These are phyloP conservation scores for Colletotrichum orchidophilum DNA, from an alignment of 2,329 filamentous ascomycete genomes.

Conservation along the genomic window DNA sequence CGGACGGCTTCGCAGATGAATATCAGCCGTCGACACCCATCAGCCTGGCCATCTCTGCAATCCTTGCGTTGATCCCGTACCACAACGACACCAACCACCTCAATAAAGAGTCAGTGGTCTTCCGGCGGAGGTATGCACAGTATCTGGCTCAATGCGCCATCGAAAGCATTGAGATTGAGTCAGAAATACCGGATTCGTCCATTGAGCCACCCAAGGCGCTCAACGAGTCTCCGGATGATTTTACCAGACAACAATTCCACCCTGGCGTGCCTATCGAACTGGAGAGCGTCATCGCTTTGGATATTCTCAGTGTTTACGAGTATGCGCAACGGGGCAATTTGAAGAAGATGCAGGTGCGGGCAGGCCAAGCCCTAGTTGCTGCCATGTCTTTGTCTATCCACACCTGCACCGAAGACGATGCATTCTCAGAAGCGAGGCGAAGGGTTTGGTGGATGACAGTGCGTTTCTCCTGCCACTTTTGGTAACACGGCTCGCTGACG, in stretches of 20 bases:
- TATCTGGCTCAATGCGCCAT: slow-evolving; percentile 57
- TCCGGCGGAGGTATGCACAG: slow-evolving; percentile 58
- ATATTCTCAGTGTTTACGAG: slow-evolving; percentile 61
- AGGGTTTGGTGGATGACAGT: slow-evolving; percentile 64
- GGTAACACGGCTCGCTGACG: background rate
- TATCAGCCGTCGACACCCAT: slow-evolving; percentile 54
- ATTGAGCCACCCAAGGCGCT: slow-evolving; percentile 55
- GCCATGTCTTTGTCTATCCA: slow-evolving; percentile 58
- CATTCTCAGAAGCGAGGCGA: slow-evolving; percentile 55
- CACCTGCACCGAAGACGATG: slow-evolving; percentile 47
- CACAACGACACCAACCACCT: slow-evolving; percentile 49
- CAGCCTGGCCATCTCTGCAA: slow-evolving; percentile 56
- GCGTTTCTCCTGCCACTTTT: slow-evolving; percentile 23
- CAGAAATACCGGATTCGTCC: slow-evolving; percentile 56
- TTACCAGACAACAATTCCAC: slow-evolving; percentile 53
- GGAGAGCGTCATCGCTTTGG: slow-evolving; percentile 57
- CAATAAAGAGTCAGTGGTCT: slow-evolving; percentile 50
- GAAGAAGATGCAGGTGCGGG: slow-evolving; percentile 59
- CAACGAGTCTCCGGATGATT: slow-evolving; percentile 44
- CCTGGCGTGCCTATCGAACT: slow-evolving; percentile 53
- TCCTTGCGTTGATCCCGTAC: slow-evolving; percentile 58
- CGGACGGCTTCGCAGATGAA: slow-evolving; percentile 43
- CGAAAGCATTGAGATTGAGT: slow-evolving; percentile 58
- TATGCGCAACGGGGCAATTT: slow-evolving; percentile 63
- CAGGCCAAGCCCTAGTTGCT: slow-evolving; percentile 56